Evolutionary conservation across 108 stramenopile genomes (phyloP), one percentile per base, ranked within the genome.

Genomic region (Pseudonitzschia delicatissima): DNA sequence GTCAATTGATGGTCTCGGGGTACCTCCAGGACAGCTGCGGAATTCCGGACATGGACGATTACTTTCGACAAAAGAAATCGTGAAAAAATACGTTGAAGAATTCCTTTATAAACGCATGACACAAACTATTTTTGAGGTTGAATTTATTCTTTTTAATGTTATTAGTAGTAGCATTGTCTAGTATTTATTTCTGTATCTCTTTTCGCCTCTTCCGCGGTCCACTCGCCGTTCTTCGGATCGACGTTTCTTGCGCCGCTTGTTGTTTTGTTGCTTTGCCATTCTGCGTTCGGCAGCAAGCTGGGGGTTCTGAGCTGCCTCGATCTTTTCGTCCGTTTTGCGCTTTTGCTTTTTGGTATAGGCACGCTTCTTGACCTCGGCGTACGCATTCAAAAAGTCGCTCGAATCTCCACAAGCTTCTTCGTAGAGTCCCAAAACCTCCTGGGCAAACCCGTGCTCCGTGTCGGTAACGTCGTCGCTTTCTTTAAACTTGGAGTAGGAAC

Each of bases 11-110:
- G 87, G 82, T 78, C 0, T 73, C 79, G 29, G 91, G 91, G 36
- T 93, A 93, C 57, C 50, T 93, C 33, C 92, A 93, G 62, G 92
- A 93, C 63, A 75, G 72, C 2, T 93, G 92, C 64, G 92, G 89
- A 2, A 87, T 93, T 31, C 89, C 89, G 13, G 87, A 88, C n/a
- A 29, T 91, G 71, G 86, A 90, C 51, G 81, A 60, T 13, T 90
- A 90, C 67, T 93, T 93, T 58, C 85, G 83, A 57, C 92, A 93
- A 76, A 57, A 72, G 45, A 20, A 26, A 67, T 81, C 23, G 11
- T 45, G 4, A 45, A n/a, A n/a, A n/a, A n/a, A n/a, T n/a, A n/a
- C n/a, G n/a, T n/a, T n/a, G n/a, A n/a, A n/a, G n/a, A n/a, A n/a
- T n/a, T n/a, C n/a, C n/a, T n/a, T n/a, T n/a, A n/a, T n/a, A n/a